Evolutionary conservation across 352 stramenopile genomes (phyloP), one percentile per base, ranked within the genome.

Genomic region (Phytopythium aichiense): DNA sequence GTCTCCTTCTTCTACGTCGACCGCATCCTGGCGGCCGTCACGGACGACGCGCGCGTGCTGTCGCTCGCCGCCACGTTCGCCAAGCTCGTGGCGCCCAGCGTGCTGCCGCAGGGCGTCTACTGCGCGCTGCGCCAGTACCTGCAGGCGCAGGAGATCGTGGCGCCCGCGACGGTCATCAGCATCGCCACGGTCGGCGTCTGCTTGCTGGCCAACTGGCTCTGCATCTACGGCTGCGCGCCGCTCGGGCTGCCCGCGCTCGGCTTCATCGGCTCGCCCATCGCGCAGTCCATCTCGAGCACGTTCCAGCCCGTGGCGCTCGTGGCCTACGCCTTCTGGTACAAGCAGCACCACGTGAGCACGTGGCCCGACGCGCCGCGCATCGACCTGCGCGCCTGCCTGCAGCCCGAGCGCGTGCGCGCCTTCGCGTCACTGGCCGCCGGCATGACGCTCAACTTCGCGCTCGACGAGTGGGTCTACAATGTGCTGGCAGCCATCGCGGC

Each of bases 381-480:
- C 61, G 73, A 85, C 30, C 35, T 76, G 7, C 22, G 56, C 4
- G 79, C 82, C 38, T 88, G 77, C 13, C 68, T 92, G 40, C 73
- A 82, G 55, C 84, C 68, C 53, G 80, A 87, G 15, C 81, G 86
- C n/a, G 69, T 92, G 57, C 77, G 77, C 63, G 68, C 73, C 6
- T 92, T 94, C 52, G 63, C 77, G 7, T 78, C 69, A 42, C 68
- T 94, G 15, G 91, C 85, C 22, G 58, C 86, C 6, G 81, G 79
- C 30, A 91, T 94, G 81, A 91, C 85, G 38, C 60, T 90, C 33
- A 92, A 94, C 63, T 71, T 91, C 23, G 79, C 76, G 42, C 67
- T 94, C 46, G 81, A 91, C 58, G 81, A 92, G 58, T 91, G 81
- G 83, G 79, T 92, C 52, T 92, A 92, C 64, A 91, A 89, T 56